A percentile compares a stretch with the other conserved stretches of the same genome.
phyloP scores from a whole-genome alignment of 495 filamentous ascomycete species.

The Chaetomium cochliodes region DNA sequence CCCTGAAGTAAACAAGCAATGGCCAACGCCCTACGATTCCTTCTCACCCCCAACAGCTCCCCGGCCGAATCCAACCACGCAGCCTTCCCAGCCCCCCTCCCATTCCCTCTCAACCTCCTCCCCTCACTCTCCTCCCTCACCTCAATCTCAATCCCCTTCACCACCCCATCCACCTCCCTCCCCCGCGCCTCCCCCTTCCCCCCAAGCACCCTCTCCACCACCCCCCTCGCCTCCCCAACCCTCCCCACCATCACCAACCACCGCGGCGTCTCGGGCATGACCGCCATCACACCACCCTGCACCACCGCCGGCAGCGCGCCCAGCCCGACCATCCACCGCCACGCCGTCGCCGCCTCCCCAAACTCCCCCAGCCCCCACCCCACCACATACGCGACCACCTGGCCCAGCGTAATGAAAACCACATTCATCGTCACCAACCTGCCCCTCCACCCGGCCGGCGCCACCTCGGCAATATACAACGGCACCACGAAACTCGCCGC shows the following conservation, averaged over 20 bases:
- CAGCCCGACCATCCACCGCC: constrained; percentile 89
- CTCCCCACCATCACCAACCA: constrained; percentile 74
- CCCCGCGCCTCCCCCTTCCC: constrained; percentile 45
- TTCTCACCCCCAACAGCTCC: constrained; percentile 58
- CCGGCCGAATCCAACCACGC: constrained; percentile 47
- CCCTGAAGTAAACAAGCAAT: constrained; percentile 86
- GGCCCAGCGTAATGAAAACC: constrained; percentile 80
- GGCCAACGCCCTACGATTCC: constrained; percentile 72
- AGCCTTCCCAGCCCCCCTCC: constrained; percentile 25
- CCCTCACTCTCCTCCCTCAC: constrained; percentile 62
- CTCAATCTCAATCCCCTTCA: constrained; percentile 67
- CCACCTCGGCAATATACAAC: constrained; percentile 82
- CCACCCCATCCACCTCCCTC: constrained; percentile 53
- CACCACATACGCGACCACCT: constrained; percentile 80
- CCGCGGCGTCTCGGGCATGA: constrained; percentile 81
- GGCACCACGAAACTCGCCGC: constrained; percentile 80
- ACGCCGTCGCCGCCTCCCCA: constrained; percentile 55
- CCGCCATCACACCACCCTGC: constrained; percentile 62
- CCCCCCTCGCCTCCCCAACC: constrained; percentile 56
- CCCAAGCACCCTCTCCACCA: constrained; percentile 66
- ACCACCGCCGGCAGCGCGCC: constrained; percentile 73
- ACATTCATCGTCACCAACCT: constrained; percentile 72
- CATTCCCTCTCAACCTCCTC: constrained; percentile 35
- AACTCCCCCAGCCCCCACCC: constrained; percentile 64
- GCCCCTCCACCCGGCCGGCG: constrained; percentile 71